Percentiles rank a stretch among this genome's conserved stretches.
Conservation (phyloP, 208 protist species). For the Lotmaria passim region DNA sequence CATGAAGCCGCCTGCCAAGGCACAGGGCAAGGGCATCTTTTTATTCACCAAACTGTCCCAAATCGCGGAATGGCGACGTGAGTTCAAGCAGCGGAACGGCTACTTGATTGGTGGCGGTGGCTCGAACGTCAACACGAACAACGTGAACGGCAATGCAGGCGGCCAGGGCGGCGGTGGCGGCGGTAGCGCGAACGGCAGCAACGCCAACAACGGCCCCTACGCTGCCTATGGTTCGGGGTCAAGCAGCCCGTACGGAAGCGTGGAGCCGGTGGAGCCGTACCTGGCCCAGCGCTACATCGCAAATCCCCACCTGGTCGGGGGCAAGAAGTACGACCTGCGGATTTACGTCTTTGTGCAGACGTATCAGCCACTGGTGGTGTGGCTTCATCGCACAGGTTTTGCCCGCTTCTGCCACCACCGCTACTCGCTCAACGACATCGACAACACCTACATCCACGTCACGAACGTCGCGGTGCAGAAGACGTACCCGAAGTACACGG, state of each 20-base stretch:
- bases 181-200: background rate
- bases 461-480: constrained; percentile 98
- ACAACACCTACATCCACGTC: constrained; percentile 95
- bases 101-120: constrained; percentile 27
- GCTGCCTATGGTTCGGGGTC: background rate
- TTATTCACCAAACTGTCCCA: constrained; percentile 96
- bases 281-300: constrained; percentile 91
- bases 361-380: constrained; percentile 89
- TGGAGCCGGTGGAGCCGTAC: constrained; percentile 79
- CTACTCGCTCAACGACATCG: constrained; percentile 91
- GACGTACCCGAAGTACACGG: constrained; percentile 92
- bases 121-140: background rate
- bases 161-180: background rate
- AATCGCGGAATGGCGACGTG: constrained; percentile 93
- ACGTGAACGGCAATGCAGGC: background rate
- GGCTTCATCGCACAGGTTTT: constrained; percentile 92
- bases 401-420: constrained; percentile 93
- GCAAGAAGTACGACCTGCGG: constrained; percentile 95
- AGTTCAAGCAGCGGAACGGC: constrained; percentile 78
- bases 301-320: constrained; percentile 91
- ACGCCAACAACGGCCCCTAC: constrained; percentile 4
- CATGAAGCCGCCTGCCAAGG: constrained; percentile 97
- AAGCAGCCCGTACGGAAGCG: constrained; percentile 35
- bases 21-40: constrained; percentile 97
- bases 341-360: constrained; percentile 92